Evolutionary conservation across 306 rosid genomes (phyloP).

Genomic region (Cucurbita maxima): DNA sequence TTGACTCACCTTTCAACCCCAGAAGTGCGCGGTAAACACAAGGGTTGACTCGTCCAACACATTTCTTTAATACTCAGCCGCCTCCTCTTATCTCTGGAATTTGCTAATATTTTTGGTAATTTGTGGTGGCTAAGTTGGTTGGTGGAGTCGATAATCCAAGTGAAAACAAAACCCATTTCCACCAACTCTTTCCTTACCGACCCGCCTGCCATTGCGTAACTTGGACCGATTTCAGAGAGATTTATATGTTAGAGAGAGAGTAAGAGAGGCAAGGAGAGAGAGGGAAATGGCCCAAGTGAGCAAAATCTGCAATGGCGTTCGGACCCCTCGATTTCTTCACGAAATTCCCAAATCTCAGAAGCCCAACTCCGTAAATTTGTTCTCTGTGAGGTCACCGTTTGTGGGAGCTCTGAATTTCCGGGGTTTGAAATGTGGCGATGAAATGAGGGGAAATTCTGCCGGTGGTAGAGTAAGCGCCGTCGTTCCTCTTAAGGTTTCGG

Average conservation of each 20-base stretch:
- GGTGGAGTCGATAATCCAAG: constrained; percentile 8
- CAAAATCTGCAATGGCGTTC: constrained; percentile 55
- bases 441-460: constrained; percentile 6
- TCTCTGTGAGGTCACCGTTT: constrained; percentile 36
- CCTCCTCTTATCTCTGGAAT: neutral
- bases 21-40: neutral
- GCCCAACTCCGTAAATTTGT: constrained; percentile 36
- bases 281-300: constrained; percentile 55
- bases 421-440: constrained; percentile 30
- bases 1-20: neutral
- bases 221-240: neutral
- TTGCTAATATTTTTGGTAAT: neutral
- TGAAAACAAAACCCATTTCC: neutral
- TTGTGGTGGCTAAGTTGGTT: constrained; percentile 21
- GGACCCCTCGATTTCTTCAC: constrained; percentile 27
- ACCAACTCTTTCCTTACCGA: constrained; percentile 9
- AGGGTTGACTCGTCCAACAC: neutral
- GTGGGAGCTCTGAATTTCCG: constrained; percentile 29
- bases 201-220: constrained; percentile 1
- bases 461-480: constrained; percentile 14
- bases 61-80: neutral
- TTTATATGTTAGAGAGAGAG: neutral
- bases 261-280: neutral
- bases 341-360: constrained; percentile 25
- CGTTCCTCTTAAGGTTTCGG: constrained; percentile 33